A percentile compares a stretch with the other conserved stretches of the same genome.
Evolutionary conservation across 2,329 filamentous ascomycete genomes (phyloP).

Genomic region (Aureobasidium uvarum): DNA sequence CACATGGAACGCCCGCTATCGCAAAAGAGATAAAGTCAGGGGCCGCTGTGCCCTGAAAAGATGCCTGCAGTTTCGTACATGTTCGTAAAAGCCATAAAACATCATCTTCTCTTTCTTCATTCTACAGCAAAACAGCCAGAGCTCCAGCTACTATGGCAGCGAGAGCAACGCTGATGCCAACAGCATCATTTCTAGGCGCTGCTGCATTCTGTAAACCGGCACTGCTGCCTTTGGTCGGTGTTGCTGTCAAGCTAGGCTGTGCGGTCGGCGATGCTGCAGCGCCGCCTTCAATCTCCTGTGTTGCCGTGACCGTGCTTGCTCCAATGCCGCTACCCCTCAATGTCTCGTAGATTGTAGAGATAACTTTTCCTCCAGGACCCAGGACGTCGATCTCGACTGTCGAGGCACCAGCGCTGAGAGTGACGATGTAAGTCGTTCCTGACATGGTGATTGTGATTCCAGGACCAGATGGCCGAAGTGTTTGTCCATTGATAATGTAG

Average conservation of each 20-base stretch:
- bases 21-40: not conserved
- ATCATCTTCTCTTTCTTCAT: conserved; percentile 4
- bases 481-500: conserved; percentile 44
- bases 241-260: not conserved
- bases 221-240: conserved; percentile 1
- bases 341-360: conserved; percentile 36
- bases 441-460: conserved; percentile 34
- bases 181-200: not conserved
- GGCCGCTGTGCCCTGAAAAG: not conserved
- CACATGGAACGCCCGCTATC: not conserved
- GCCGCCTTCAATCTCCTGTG: not conserved
- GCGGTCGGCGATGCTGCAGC: not conserved
- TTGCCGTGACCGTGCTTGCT: conserved; percentile 10
- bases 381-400: conserved; percentile 39
- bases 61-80: conserved; percentile 1
- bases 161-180: not conserved
- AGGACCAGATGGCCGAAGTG: conserved; percentile 39
- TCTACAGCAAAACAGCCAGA: conserved; percentile 10
- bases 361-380: conserved; percentile 37
- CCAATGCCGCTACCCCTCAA: conserved; percentile 29
- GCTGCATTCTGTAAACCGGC: conserved; percentile 19
- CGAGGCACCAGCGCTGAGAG: conserved; percentile 40
- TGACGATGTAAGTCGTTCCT: conserved; percentile 35
- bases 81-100: not conserved
- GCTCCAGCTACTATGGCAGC: not conserved